These are phyloP conservation scores for Erysimum cheiranthoides DNA, from an alignment of 345 rosid species.

Conservation along the genomic window DNA sequence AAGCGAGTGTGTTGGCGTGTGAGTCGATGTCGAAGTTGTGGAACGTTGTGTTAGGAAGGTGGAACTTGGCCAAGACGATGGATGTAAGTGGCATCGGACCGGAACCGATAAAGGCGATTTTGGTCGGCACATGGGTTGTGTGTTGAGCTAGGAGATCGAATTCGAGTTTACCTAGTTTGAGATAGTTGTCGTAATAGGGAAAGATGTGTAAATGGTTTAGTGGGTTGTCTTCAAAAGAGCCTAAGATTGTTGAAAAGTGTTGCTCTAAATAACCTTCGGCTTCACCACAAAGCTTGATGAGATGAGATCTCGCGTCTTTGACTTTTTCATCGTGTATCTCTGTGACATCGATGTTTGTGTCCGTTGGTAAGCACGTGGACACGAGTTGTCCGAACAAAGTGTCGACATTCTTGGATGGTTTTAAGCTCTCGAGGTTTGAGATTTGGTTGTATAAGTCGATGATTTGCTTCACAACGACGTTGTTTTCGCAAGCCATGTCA, in stretches of 20 bases:
- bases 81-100: constrained; percentile 93
- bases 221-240: constrained; percentile 70
- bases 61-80: constrained; percentile 73
- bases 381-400: constrained; percentile 85
- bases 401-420: constrained; percentile 91
- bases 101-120: constrained; percentile 82
- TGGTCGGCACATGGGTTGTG: constrained; percentile 48
- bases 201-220: constrained; percentile 67
- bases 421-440: constrained; percentile 72
- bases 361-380: constrained; percentile 76
- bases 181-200: constrained; percentile 84
- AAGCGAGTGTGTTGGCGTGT: constrained; percentile 67
- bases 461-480: constrained; percentile 60
- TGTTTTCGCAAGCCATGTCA: constrained; percentile 81
- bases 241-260: constrained; percentile 75
- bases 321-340: constrained; percentile 54
- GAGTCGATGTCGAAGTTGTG: constrained; percentile 86
- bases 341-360: constrained; percentile 66
- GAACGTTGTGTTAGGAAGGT: constrained; percentile 60
- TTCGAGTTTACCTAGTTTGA: constrained; percentile 83
- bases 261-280: constrained; percentile 76
- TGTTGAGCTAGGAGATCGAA: constrained; percentile 59
- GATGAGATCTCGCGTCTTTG: constrained; percentile 73
- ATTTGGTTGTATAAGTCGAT: constrained; percentile 67
- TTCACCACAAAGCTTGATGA: constrained; percentile 77